Percentiles rank a stretch among this genome's conserved stretches.
Evolutionary conservation across 129 eudicot species (phyloP).

Genomic region (Chrysanthemum seticuspe): DNA sequence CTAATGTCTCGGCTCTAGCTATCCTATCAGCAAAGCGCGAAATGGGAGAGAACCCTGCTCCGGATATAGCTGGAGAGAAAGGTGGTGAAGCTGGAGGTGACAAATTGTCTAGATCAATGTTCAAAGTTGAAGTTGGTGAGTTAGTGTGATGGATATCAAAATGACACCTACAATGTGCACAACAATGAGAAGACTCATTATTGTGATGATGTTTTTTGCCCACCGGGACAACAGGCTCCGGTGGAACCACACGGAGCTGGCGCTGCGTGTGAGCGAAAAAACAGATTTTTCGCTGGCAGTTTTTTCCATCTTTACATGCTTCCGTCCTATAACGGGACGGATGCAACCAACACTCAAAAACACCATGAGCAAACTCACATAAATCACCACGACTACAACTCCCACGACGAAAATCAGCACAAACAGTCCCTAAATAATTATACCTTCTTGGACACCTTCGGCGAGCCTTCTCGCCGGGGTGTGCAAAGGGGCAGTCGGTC

Average conservation of each 20-base stretch:
- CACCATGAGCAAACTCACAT: slow-evolving; percentile 52
- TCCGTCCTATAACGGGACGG: slow-evolving; percentile 42
- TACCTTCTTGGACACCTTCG: slow-evolving; percentile 38
- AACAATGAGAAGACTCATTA: slow-evolving; percentile 20
- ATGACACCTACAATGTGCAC: slow-evolving; percentile 31
- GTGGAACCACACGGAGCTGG: slow-evolving; percentile 30
- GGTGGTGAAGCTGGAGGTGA: slow-evolving; percentile 58
- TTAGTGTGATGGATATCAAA: slow-evolving; percentile 22
- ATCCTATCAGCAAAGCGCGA: slow-evolving; percentile 31
- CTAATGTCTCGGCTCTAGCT: slow-evolving; percentile 10
- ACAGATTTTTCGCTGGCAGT: slow-evolving; percentile 38
- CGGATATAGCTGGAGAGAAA: slow-evolving; percentile 41
- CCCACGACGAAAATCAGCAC: slow-evolving; percentile 44
- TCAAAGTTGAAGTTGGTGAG: slow-evolving; percentile 29
- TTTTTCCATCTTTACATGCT: slow-evolving; percentile 43
- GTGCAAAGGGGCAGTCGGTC: slow-evolving; percentile 46
- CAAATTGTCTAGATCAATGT: slow-evolving; percentile 32
- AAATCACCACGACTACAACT: slow-evolving; percentile 36
- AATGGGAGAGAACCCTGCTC: slow-evolving; percentile 23
- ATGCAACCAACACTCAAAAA: slow-evolving; percentile 46
- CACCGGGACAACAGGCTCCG: slow-evolving; percentile 7
- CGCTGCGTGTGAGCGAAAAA: slow-evolving; percentile 48
- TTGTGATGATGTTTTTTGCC: not conserved
- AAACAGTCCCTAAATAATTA: slow-evolving; percentile 35
- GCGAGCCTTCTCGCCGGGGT: slow-evolving; percentile 44